These are phyloP conservation scores for Corinectria fuckeliana DNA, from an alignment of 2,329 filamentous ascomycete species.

Conservation along the genomic window DNA sequence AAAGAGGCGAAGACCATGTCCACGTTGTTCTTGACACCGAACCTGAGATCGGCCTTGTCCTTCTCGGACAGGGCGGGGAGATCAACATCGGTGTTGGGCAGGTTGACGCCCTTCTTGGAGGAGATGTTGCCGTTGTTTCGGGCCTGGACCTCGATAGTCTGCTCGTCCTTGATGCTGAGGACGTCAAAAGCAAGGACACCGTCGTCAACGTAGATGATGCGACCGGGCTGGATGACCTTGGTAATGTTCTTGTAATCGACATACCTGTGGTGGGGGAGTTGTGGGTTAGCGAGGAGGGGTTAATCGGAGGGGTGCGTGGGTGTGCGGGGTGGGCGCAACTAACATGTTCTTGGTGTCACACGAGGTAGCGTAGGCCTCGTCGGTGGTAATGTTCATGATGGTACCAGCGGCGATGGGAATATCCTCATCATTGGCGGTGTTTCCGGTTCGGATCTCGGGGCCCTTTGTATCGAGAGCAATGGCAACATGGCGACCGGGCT, in stretches of 20 bases:
- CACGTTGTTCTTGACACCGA: slow-evolving; percentile 97
- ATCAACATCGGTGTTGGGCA: slow-evolving; percentile 98
- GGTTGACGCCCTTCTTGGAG: slow-evolving; percentile 98
- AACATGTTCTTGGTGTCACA: slow-evolving; percentile 95
- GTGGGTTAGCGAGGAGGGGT: slow-evolving; percentile 9
- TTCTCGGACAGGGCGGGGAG: slow-evolving; percentile 97
- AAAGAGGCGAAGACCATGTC: slow-evolving; percentile 99
- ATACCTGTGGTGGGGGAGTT: slow-evolving; percentile 65
- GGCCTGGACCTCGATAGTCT: slow-evolving; percentile 85
- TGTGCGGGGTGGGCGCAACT: slow-evolving; percentile 42
- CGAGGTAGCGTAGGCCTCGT: slow-evolving; percentile 85
- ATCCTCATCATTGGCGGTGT: slow-evolving; percentile 85
- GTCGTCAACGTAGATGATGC: slow-evolving; percentile 97
- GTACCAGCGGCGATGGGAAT: slow-evolving; percentile 83
- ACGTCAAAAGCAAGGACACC: slow-evolving; percentile 98
- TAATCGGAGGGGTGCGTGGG: not conserved
- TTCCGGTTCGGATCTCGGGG: slow-evolving; percentile 67
- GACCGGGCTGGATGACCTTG: slow-evolving; percentile 91
- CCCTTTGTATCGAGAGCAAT: slow-evolving; percentile 86
- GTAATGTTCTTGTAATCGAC: slow-evolving; percentile 99
- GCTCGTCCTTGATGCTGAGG: slow-evolving; percentile 81
- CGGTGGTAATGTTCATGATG: slow-evolving; percentile 94
- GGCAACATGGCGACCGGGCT: slow-evolving; percentile 85
- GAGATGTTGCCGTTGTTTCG: slow-evolving; percentile 99
- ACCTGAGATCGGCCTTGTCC: slow-evolving; percentile 91